A percentile compares a stretch with the other conserved stretches of the same genome.
Conservation (phyloP, 2,329 filamentous ascomycete genomes). For the Fusarium sp. region DNA sequence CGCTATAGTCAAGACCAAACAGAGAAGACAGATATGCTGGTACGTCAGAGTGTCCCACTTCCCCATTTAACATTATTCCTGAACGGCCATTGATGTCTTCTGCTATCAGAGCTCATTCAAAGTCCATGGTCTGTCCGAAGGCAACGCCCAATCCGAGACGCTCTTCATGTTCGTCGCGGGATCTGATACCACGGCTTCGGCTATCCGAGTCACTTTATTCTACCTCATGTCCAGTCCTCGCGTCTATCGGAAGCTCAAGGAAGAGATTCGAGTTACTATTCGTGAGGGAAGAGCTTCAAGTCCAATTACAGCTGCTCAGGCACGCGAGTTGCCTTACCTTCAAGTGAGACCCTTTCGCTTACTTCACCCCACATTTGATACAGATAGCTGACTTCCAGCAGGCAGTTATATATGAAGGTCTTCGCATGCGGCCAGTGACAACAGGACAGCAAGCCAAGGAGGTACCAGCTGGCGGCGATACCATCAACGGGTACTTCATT, state of each 20-base stretch:
- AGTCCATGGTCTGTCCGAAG: neutral
- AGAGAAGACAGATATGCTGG: neutral
- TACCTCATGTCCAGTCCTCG: neutral
- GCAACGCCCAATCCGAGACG: neutral
- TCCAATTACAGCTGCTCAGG: neutral
- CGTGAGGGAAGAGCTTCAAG: neutral
- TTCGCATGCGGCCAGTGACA: neutral
- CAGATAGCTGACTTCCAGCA: accelerated
- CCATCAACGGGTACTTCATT: neutral
- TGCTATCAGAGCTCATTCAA: neutral
- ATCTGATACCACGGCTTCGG: neutral
- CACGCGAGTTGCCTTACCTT: neutral
- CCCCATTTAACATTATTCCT: accelerated
- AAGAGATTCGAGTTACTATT: neutral
- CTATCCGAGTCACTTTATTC: neutral
- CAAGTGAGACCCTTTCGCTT: neutral
- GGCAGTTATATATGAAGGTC: conserved; percentile 8
- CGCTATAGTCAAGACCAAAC: neutral
- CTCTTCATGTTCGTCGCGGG: conserved; percentile 8
- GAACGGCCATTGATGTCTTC: accelerated
- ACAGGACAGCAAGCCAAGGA: neutral
- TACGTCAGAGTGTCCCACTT: accelerated
- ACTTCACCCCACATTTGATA: accelerated
- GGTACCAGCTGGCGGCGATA: neutral
- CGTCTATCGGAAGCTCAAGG: neutral